A percentile compares a stretch with the other conserved stretches of the same genome.
These are phyloP conservation scores for Phyllosticta citribraziliensis DNA, from an alignment of 2,329 filamentous ascomycete species.

Conservation along the genomic window DNA sequence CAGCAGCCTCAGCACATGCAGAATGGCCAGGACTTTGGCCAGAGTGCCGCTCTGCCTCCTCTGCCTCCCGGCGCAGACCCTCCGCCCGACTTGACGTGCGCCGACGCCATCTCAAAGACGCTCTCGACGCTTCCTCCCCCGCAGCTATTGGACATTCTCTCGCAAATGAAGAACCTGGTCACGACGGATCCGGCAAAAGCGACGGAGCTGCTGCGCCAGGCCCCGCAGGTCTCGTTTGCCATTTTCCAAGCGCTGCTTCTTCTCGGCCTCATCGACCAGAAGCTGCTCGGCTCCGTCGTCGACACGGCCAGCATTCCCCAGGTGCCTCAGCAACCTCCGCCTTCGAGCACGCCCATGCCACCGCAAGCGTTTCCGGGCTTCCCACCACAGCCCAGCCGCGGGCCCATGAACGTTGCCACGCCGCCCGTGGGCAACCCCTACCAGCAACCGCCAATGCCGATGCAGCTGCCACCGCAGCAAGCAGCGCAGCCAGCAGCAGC, in stretches of 20 bases:
- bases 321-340: conserved; percentile 22
- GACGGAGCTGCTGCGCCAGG: conserved; percentile 75
- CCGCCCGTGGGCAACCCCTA: conserved; percentile 36
- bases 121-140: conserved; percentile 76
- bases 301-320: conserved; percentile 41
- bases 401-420: conserved; percentile 38
- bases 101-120: conserved; percentile 86
- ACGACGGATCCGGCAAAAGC: conserved; percentile 71
- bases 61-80: conserved; percentile 79
- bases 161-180: conserved; percentile 89
- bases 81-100: conserved; percentile 69
- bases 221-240: conserved; percentile 86
- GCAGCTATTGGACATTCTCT: conserved; percentile 85
- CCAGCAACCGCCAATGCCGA: conserved; percentile 30
- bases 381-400: conserved; percentile 19
- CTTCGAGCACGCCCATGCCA: conserved; percentile 26
- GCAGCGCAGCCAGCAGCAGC: conserved; percentile 18
- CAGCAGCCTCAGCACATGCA: conserved; percentile 20
- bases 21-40: conserved; percentile 34
- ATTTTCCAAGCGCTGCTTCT: conserved; percentile 90
- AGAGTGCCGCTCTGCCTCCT: conserved; percentile 53
- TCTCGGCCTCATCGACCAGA: conserved; percentile 83
- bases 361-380: conserved; percentile 27
- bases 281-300: conserved; percentile 70
- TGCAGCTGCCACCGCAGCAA: conserved; percentile 28